Evolutionary conservation across 1,139 yeast genomes (phyloP).

Genomic region (Candida sp.): DNA sequence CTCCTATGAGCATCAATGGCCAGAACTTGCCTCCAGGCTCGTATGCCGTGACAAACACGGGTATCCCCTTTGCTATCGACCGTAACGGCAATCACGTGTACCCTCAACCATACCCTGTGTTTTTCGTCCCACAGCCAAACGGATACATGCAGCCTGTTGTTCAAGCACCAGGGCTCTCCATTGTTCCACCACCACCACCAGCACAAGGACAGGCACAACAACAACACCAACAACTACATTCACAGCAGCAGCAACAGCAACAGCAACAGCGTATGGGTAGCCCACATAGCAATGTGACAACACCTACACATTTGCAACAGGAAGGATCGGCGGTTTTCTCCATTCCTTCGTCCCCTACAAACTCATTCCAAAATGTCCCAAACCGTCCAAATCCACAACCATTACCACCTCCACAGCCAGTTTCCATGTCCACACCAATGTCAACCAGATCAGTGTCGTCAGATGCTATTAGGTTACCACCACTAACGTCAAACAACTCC

Average conservation of each 20-base stretch:
- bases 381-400: conserved; percentile 7
- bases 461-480: conserved; percentile 15
- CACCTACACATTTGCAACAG: conserved; percentile 16
- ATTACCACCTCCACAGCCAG: conserved; percentile 8
- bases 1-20: conserved; percentile 4
- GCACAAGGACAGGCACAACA: conserved; percentile 8
- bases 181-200: conserved; percentile 11
- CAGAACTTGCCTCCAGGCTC: conserved; percentile 8
- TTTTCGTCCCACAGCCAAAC: conserved; percentile 31
- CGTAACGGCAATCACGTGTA: conserved; percentile 39
- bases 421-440: background rate
- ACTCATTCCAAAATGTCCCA: conserved; percentile 9
- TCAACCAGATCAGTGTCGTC: conserved; percentile 13
- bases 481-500: conserved; percentile 8
- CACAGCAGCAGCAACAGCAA: too few relatives aligned
- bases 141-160: conserved; percentile 15
- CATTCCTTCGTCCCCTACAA: conserved; percentile 31
- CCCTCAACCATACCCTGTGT: conserved; percentile 40
- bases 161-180: conserved; percentile 9
- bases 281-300: conserved; percentile 12
- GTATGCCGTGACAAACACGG: conserved; percentile 11
- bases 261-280: conserved; percentile 11
- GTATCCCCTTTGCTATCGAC: conserved; percentile 36
- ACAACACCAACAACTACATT: conserved; percentile 8
- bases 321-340: conserved; percentile 30